phyloP scores from a whole-genome alignment of 2,329 filamentous ascomycete species.

The Xylariaceae sp. region DNA sequence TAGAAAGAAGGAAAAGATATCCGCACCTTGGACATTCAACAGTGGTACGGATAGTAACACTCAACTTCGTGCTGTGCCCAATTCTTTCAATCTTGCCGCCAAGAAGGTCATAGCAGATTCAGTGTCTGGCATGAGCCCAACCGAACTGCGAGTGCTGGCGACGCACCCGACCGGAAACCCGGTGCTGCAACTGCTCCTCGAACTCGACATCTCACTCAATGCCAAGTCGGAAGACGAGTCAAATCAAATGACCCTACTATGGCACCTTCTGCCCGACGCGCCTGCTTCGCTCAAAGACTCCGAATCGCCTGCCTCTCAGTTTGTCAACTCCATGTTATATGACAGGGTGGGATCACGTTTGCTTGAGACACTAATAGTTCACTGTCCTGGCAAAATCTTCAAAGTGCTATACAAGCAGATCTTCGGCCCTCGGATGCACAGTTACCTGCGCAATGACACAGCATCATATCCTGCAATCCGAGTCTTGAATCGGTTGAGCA shows the following conservation, averaged over 20 bases:
- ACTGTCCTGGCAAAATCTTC: constrained; percentile 83
- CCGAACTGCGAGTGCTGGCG: constrained; percentile 76
- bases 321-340: constrained; percentile 84
- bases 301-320: constrained; percentile 67
- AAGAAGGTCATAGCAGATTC: constrained; percentile 80
- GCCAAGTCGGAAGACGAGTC: constrained; percentile 50
- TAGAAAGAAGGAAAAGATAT: constrained; percentile 84
- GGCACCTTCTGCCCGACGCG: constrained; percentile 73
- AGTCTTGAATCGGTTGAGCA: constrained; percentile 77
- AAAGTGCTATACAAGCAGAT: constrained; percentile 78
- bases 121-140: constrained; percentile 69
- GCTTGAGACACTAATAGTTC: constrained; percentile 78
- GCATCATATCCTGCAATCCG: constrained; percentile 83
- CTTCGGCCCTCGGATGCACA: constrained; percentile 75
- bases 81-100: constrained; percentile 71
- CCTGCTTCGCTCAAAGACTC: constrained; percentile 66
- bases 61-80: constrained; percentile 61
- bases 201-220: constrained; percentile 75
- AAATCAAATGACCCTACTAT: constrained; percentile 56
- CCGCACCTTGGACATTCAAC: constrained; percentile 52
- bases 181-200: constrained; percentile 83
- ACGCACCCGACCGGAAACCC: constrained; percentile 90
- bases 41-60: constrained; percentile 44
- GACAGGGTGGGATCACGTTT: constrained; percentile 86
- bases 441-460: constrained; percentile 81